Percentiles rank a stretch among this genome's conserved stretches.
Conservation (phyloP, 768 basidiomycete species). For the Rhizopogon roseolus region DNA sequence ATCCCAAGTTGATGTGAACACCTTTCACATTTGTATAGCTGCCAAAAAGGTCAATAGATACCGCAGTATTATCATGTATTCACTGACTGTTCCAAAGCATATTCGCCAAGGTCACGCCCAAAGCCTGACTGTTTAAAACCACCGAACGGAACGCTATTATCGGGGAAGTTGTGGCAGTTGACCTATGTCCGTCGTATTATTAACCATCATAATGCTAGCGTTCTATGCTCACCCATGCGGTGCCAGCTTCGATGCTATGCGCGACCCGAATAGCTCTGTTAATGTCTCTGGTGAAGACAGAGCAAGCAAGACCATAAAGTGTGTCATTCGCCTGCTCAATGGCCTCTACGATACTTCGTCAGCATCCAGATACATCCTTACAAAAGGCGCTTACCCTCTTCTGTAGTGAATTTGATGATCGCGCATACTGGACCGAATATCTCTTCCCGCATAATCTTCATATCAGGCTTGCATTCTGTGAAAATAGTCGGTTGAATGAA, state of each 20-base stretch:
- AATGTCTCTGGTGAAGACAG: constrained; percentile 46
- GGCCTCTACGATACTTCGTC: constrained; percentile 15
- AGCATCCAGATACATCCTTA: background rate
- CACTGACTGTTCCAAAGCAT: constrained; percentile 33
- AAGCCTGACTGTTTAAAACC: constrained; percentile 74
- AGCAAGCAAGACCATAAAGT: constrained; percentile 47
- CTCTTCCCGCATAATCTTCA: constrained; percentile 56
- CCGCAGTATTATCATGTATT: background rate
- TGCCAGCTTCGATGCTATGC: constrained; percentile 38
- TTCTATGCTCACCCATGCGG: constrained; percentile 23
- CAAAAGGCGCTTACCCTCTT: constrained; percentile 30
- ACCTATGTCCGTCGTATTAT: constrained; percentile 22
- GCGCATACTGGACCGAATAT: constrained; percentile 73
- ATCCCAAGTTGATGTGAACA: constrained; percentile 58
- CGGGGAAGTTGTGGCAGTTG: constrained; percentile 37
- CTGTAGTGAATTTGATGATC: constrained; percentile 60
- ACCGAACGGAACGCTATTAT: constrained; percentile 56
- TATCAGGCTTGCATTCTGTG: constrained; percentile 47
- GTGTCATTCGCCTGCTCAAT: constrained; percentile 45
- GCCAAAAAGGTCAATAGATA: background rate
- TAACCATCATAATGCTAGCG: background rate
- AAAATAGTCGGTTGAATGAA: constrained; percentile 63
- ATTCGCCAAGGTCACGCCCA: constrained; percentile 68
- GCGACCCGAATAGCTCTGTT: constrained; percentile 38
- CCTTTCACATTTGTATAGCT: constrained; percentile 69